Evolutionary conservation across 345 rosid species (phyloP).

Genomic region (Cardamine occulta): DNA sequence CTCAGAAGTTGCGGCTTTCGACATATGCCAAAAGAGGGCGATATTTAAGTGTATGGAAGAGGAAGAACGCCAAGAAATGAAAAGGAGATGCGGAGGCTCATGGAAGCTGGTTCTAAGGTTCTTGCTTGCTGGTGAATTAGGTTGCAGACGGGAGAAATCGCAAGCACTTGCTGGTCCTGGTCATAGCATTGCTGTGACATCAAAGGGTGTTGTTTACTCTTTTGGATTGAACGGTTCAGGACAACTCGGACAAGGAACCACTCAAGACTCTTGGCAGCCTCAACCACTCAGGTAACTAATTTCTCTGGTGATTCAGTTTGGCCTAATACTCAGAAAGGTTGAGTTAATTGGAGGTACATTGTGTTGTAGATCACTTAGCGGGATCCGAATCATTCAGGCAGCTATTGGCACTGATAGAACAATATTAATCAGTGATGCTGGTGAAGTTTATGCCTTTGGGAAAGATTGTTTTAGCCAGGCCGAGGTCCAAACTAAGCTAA

Average conservation of each 20-base stretch:
- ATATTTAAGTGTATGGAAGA: conserved; percentile 78
- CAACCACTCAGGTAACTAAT: conserved; percentile 75
- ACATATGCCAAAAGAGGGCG: conserved; percentile 79
- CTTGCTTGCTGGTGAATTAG: conserved; percentile 80
- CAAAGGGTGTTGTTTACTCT: conserved; percentile 74
- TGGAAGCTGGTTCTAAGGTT: conserved; percentile 92
- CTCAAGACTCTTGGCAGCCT: conserved; percentile 87
- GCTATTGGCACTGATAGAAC: conserved; percentile 87
- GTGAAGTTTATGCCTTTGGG: conserved; percentile 82
- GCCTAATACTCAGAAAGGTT: conserved; percentile 37
- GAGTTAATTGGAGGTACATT: conserved; percentile 57
- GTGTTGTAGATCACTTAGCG: conserved; percentile 87
- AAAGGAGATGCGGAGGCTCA: conserved; percentile 84
- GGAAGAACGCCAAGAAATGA: conserved; percentile 67
- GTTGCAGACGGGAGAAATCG: conserved; percentile 90
- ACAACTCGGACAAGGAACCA: conserved; percentile 88
- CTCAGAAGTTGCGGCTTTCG: conserved; percentile 96
- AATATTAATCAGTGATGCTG: conserved; percentile 91
- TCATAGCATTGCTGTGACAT: conserved; percentile 86
- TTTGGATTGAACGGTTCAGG: conserved; percentile 87
- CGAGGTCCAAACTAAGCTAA: conserved; percentile 57
- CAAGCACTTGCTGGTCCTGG: conserved; percentile 98
- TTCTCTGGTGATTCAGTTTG: conserved; percentile 25
- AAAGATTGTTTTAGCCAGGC: conserved; percentile 81
- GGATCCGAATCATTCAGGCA: conserved; percentile 93